A percentile compares a stretch with the other conserved stretches of the same genome.
Evolutionary conservation across 108 stramenopile genomes (phyloP).

Genomic region (Skeletonema marinoi): DNA sequence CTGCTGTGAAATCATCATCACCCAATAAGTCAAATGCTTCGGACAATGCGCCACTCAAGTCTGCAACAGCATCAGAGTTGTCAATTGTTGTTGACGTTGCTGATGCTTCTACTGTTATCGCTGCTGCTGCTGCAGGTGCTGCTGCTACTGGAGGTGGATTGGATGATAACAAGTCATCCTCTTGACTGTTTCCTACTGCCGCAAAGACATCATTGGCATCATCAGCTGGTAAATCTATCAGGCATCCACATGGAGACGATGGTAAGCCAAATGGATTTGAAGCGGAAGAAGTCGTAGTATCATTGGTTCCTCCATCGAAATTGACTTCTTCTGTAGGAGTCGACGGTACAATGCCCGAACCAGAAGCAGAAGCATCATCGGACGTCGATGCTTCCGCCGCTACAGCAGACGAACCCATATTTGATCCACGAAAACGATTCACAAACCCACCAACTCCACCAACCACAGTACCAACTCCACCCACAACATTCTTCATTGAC

Average conservation of each 20-base stretch:
- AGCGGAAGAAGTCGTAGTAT: background rate
- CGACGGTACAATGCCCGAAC: background rate
- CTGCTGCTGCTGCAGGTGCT: background rate
- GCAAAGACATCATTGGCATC: background rate
- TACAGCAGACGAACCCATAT: conserved; percentile 5
- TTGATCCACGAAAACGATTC: conserved; percentile 13
- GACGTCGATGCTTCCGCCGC: background rate
- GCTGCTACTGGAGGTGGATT: background rate
- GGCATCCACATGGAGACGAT: background rate
- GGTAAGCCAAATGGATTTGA: background rate
- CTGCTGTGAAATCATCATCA: conserved; percentile 13
- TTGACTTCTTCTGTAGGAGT: background rate
- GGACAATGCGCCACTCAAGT: background rate
- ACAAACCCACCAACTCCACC: conserved; percentile 31
- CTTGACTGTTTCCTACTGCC: background rate
- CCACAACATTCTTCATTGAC: conserved; percentile 30
- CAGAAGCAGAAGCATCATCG: background rate
- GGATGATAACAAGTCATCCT: background rate
- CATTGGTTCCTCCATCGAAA: background rate
- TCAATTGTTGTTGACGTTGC: background rate
- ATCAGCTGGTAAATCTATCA: background rate
- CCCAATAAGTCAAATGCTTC: conserved; percentile 47
- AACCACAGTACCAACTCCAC: conserved; percentile 29
- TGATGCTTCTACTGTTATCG: background rate
- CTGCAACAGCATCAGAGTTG: background rate